A percentile compares a stretch with the other conserved stretches of the same genome.
These are phyloP conservation scores for Telopea speciosissima DNA, from an alignment of 177 flowering plant genomes.

Conservation along the genomic window DNA sequence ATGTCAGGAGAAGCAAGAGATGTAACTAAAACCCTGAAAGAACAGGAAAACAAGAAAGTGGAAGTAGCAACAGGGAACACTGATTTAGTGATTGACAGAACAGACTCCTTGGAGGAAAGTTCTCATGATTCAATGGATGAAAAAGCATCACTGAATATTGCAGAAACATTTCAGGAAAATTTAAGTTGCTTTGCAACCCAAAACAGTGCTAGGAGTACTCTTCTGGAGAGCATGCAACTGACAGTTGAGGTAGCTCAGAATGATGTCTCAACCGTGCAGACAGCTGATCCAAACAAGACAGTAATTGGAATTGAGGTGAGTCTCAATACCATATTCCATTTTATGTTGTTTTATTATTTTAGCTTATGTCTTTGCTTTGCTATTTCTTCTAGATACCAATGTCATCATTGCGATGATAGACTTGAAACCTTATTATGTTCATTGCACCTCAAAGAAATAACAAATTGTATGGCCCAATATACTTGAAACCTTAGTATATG, in stretches of 20 bases:
- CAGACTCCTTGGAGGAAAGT: neutral
- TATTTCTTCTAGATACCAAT: neutral
- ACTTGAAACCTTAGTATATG: neutral
- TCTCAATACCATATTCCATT: neutral
- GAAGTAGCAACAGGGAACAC: neutral
- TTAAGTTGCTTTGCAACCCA: neutral
- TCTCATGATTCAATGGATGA: neutral
- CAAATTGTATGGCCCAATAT: too few relatives aligned
- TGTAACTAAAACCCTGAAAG: neutral
- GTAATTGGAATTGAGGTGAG: slow-evolving; percentile 2
- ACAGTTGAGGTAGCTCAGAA: neutral
- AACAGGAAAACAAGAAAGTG: neutral
- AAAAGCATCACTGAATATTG: neutral
- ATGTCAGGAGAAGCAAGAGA: neutral
- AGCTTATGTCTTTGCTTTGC: neutral
- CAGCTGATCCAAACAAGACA: neutral
- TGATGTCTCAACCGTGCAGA: neutral
- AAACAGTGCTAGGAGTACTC: neutral
- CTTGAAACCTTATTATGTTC: neutral
- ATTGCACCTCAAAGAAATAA: too few relatives aligned
- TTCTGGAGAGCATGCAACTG: neutral
- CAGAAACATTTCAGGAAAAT: neutral
- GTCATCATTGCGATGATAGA: neutral
- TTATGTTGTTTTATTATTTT: too few relatives aligned
- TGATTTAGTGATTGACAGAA: neutral